Evolutionary conservation across 148 eudicot species (phyloP), one percentile per base, ranked within the genome.

Genomic region (Limonium bicolor): DNA sequence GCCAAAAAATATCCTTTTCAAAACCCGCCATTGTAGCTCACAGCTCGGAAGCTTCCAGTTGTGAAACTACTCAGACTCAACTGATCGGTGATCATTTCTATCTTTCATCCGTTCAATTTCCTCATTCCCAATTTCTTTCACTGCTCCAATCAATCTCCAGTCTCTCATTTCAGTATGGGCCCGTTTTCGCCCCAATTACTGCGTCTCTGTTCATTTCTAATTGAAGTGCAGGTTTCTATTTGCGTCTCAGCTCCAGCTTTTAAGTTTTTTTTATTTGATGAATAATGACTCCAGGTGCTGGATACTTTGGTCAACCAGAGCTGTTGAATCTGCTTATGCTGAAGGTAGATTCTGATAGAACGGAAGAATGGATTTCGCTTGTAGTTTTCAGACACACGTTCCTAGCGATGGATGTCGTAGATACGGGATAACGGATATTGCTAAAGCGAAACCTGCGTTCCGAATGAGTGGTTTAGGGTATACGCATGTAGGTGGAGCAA

Each of bases 341-440:
- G 7, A 43, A 46, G n/a, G n/a, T 32, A 20, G 6, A 16, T 24
- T 31, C 34, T 20, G 27, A 29, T 29, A 22, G n/a, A 12, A 14
- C 3, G 14, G 48, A n/a, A 54, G 17, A 40, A 76, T 86, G 96
- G 87, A 86, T 8, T 40, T 62, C 34, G 63, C 71, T 11, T 76
- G 64, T 69, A 57, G 77, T 70, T 62, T 86, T 30, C 65, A 55
- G 55, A n/a, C 86, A 63, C 52, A 66, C 82, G 10, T 64, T 44
- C 65, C 50, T 69, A 46, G 74, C 41, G 40, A 54, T 46, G 68
- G 75, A 40, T 55, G 51, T 19, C 48, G 61, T 41, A 36, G 76
- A 35, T 53, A 37, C 55, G 51, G 67, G 25, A 46, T 47, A 39
- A 58, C 47, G 19, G 75, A 57, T 25, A 21, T 44, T 55, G 23